Evolutionary conservation across 148 eudicot species (phyloP).

Genomic region (Amaranthus hypochondriacus): DNA sequence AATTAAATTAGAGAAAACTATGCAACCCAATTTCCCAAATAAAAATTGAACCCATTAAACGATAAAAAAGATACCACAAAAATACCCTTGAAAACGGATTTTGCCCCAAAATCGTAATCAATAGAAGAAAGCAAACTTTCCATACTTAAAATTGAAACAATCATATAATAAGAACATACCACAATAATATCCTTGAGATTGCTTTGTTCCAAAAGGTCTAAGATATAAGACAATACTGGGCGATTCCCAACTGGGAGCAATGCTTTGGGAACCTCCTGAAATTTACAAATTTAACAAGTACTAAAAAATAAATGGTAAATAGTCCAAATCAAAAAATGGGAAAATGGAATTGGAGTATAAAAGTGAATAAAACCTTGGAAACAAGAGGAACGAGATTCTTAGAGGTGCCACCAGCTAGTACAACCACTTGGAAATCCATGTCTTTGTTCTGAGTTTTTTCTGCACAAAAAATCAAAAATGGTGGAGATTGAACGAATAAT

Average conservation of each 20-base stretch:
- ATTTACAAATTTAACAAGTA: background rate
- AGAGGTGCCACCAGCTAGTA: constrained; percentile 90
- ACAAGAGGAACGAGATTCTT: constrained; percentile 77
- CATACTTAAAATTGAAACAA: background rate
- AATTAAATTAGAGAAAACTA: background rate
- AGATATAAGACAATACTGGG: constrained; percentile 74
- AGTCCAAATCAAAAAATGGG: background rate
- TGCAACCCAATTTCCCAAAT: background rate
- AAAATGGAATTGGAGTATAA: background rate
- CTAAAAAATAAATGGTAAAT: background rate
- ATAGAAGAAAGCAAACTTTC: constrained; percentile 1
- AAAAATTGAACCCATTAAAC: too few relatives aligned
- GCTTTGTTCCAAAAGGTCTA: constrained; percentile 81
- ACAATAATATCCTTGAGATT: constrained; percentile 83
- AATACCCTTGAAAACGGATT: too few relatives aligned
- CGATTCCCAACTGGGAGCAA: constrained; percentile 91
- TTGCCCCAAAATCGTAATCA: too few relatives aligned
- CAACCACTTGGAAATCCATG: constrained; percentile 99
- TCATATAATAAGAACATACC: constrained; percentile 38
- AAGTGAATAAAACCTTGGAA: constrained; percentile 49
- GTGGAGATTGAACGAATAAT: constrained; percentile 6
- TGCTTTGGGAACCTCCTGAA: constrained; percentile 89
- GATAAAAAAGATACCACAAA: too few relatives aligned
- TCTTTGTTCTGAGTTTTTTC: background rate
- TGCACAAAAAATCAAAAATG: background rate